Conservation (phyloP, 345 rosid species). For the Eucalyptus leucophloia region DNA sequence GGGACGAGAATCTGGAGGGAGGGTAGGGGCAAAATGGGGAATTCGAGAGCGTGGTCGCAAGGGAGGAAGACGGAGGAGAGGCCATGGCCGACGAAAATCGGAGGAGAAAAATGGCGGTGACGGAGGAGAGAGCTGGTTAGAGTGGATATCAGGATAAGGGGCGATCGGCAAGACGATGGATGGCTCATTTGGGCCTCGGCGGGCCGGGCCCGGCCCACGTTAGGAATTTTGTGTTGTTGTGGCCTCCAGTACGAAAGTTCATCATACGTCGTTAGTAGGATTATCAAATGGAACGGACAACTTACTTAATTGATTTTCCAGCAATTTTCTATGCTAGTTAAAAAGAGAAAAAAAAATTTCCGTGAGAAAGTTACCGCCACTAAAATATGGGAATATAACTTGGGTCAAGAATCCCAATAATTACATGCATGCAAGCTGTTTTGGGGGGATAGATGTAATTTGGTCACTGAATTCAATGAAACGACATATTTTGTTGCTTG, state of each 20-base stretch:
- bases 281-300: neutral
- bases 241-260: neutral
- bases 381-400: neutral
- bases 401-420: neutral
- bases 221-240: neutral
- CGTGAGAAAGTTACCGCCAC: neutral
- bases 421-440: neutral
- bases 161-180: neutral
- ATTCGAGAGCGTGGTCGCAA: constrained; percentile 11
- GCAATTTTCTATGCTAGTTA: neutral
- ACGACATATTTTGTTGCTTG: neutral
- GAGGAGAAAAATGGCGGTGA: neutral
- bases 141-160: neutral
- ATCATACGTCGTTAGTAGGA: neutral
- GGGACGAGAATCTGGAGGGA: constrained; percentile 13
- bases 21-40: constrained; percentile 18
- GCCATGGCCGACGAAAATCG: constrained; percentile 19
- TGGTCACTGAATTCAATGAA: neutral
- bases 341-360: too few relatives aligned
- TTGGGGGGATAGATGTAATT: neutral
- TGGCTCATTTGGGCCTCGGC: neutral
- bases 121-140: neutral
- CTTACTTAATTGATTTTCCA: neutral
- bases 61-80: constrained; percentile 9
- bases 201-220: neutral